Base-by-base conservation (phyloP, 352 stramenopile genomes). In the Phytophthora sp. region DNA sequence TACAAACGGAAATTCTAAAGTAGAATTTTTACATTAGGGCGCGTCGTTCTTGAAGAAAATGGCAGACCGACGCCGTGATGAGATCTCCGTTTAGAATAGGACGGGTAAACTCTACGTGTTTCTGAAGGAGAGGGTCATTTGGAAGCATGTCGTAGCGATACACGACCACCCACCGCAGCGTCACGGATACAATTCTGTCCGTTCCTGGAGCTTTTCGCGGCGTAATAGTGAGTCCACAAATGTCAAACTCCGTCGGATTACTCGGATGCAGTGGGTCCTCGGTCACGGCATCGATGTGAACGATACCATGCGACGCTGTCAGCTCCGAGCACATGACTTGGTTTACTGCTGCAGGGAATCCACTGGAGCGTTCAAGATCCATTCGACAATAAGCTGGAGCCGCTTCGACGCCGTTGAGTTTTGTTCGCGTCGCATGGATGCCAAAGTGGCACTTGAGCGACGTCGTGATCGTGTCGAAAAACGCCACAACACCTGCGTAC, bases 21-120 rank as follows among this genome's bases (percentile, higher is more conserved):
- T n/a, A n/a, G n/a, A n/a, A 11, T 29, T 29, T 49, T 49, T 49
- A 49, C 41, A 15, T 49, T 49, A 27, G 41, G n/a, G 31, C 4
- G 20, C 42, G 18, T 20, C 42, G 21, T 21, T 59, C 52, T 3
- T 57, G 44, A 45, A 71, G 44, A 47, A 57, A 63, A 13, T 61
- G 30, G 30, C 57, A 66, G 18, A 71, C 18, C 0, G 57, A 39
- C 2, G 67, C 42, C 20, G 66, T 64, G 36, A 71, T 60, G 27
- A 71, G 44, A 36, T 75, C 67, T 51, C 67, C 61, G 36, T 75
- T 75, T 15, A 69, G 20, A 42, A 67, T 65, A 26, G 67, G 50
- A 8, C 51, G 63, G 27, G 58, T 51, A 12, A 36, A 41, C 11
- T 42, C 21, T 45, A 70, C 15, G 26, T 66, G 38, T 31, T 64